phyloP scores from a whole-genome alignment of 1,139 yeast genomes.

The Suhomyces ambrosiae region DNA sequence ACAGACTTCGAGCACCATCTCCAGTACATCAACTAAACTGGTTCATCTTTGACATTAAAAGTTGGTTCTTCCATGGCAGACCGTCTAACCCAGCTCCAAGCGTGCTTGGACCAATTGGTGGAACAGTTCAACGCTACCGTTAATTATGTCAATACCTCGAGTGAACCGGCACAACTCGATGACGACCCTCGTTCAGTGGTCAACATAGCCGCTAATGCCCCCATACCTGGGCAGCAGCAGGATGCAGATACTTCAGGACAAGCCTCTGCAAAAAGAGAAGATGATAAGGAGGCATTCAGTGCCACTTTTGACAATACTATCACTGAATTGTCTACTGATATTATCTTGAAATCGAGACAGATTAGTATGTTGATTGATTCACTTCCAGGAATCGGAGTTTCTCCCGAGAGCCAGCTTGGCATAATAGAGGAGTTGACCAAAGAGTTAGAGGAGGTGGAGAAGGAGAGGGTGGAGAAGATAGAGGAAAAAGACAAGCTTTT shows the following conservation, averaged over 20 bases:
- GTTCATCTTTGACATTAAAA: too few species aligned
- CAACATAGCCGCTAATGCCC: conserved; percentile 48
- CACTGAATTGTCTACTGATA: conserved; percentile 77
- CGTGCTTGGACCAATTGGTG: conserved; percentile 86
- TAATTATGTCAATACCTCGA: conserved; percentile 68
- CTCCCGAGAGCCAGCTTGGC: conserved; percentile 70
- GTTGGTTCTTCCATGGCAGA: conserved; percentile 62
- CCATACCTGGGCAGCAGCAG: conserved; percentile 53
- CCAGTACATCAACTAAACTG: not conserved
- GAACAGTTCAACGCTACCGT: conserved; percentile 92
- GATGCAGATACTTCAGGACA: conserved; percentile 30
- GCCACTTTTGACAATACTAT: conserved; percentile 53
- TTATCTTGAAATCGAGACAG: conserved; percentile 83
- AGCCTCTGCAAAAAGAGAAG: conserved; percentile 16
- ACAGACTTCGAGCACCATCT: too few species aligned
- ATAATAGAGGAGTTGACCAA: conserved; percentile 64
- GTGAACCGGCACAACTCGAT: conserved; percentile 43
- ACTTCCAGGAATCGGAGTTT: conserved; percentile 89
- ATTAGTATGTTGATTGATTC: conserved; percentile 84
- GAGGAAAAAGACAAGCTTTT: conserved; percentile 66
- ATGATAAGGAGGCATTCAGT: conserved; percentile 14
- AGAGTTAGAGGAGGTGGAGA: conserved; percentile 65
- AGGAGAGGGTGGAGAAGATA: conserved; percentile 58
- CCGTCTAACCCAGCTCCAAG: conserved; percentile 87
- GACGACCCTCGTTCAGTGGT: conserved; percentile 41